A percentile compares a stretch with the other conserved stretches of the same genome.
phyloP scores from a whole-genome alignment of 2,329 filamentous ascomycete genomes.

The Pseudogymnoascus sp. region DNA sequence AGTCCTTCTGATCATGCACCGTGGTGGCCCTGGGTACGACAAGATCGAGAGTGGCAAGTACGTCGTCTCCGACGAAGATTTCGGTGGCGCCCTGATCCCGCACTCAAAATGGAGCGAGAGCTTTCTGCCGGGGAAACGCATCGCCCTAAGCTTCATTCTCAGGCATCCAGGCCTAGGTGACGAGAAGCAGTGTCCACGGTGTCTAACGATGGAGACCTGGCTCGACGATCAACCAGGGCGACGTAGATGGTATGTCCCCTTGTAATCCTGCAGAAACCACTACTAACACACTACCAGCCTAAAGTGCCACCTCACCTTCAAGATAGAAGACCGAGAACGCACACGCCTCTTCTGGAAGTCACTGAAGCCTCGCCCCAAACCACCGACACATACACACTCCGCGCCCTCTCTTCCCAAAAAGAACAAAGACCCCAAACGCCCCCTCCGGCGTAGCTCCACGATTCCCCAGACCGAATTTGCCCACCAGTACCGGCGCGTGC shows the following conservation, averaged over 20 bases:
- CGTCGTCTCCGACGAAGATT: background rate
- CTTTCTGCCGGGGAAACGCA: background rate
- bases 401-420: background rate
- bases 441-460: background rate
- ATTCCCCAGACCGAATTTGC: background rate
- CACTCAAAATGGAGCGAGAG: background rate
- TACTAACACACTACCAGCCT: background rate
- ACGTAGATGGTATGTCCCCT: background rate
- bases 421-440: background rate
- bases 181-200: background rate
- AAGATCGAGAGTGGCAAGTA: slow-evolving; percentile 4
- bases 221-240: background rate
- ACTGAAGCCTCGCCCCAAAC: background rate
- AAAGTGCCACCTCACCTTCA: background rate
- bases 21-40: background rate
- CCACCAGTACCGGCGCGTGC: background rate
- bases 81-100: background rate
- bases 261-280: background rate
- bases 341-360: background rate
- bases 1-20: background rate
- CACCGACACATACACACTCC: background rate
- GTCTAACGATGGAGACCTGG: background rate
- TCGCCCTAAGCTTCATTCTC: background rate
- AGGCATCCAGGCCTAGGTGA: background rate
- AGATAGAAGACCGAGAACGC: background rate